Base-by-base conservation (phyloP, 2,329 filamentous ascomycete genomes). In the Penicillium sp. region DNA sequence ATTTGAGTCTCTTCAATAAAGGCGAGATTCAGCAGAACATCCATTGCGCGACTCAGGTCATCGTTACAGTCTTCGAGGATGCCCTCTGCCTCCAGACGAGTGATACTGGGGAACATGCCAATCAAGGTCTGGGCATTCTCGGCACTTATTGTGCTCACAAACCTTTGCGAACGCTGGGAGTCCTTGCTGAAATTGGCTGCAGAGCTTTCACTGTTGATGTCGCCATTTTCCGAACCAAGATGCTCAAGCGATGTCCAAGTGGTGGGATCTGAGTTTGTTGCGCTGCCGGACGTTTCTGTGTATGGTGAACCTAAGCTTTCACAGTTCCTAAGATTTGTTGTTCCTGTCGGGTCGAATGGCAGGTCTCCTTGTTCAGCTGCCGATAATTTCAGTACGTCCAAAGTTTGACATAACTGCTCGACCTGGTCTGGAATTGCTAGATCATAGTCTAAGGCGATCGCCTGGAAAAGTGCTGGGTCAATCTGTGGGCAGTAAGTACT, bases 301-400 rank as follows among this genome's bases (percentile, higher is more conserved):
- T 21, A 67, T 68, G 14, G 63, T 70, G 14, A 55, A 58, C 62
- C 66, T 47, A 52, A 52, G 34, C 43, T 54, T 40, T 64, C 67
- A 2, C 54, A 55, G 21, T 69, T 57, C 13, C 67, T 66, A 39
- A 69, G 63, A 11, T 80, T 82, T 27, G 85, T 83, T 24, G 87
- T 83, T 3, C 88, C 90, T 31, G 88, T 90, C 0, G 89, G 84
- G 61, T 94, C 90, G 67, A 96, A 96, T 0, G 86, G 86, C 4
- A 72, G 56, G 47, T 72, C 60, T 9, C 84, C 86, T 14, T 85
- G 82, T 66, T 94, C 89, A 68, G 94, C 88, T 0, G 88, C 90
- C 54, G 82, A 77, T 29, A 83, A 76, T 48, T 88, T 88, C 13
- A 97, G 74, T 1, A 75, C 71, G n/a, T 88, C 79, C 1, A 97